Conservation (phyloP, 331 rosid species). For the Cydonia oblonga region DNA sequence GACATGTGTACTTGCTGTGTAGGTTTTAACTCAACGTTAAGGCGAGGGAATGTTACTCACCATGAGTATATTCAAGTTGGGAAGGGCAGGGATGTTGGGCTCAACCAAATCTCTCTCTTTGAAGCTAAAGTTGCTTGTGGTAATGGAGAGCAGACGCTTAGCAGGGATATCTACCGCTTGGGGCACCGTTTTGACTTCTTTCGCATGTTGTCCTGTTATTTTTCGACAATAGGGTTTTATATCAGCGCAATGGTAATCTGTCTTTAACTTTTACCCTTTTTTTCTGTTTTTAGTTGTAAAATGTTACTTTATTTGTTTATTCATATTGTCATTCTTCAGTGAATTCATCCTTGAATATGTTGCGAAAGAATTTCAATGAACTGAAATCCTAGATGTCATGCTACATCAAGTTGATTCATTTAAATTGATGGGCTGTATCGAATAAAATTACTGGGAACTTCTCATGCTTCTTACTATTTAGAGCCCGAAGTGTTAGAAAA, state of each 20-base stretch:
- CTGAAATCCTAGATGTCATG: not conserved
- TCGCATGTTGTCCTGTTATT: constrained; percentile 84
- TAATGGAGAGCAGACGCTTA: constrained; percentile 84
- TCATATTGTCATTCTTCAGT: not conserved
- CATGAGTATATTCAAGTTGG: constrained; percentile 98
- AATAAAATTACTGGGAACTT: not conserved
- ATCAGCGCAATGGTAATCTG: constrained; percentile 68
- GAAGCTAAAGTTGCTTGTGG: constrained; percentile 98
- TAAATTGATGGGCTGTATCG: not conserved
- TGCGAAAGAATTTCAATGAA: not conserved
- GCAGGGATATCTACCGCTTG: constrained; percentile 85
- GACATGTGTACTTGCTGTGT: constrained; percentile 8
- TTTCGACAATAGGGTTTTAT: constrained; percentile 84
- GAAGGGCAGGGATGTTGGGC: constrained; percentile 96
- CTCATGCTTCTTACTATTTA: not conserved
- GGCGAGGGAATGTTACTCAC: constrained; percentile 88
- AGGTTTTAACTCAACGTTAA: constrained; percentile 88
- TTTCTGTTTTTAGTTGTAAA: not conserved
- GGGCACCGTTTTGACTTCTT: constrained; percentile 96
- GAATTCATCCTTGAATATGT: not conserved
- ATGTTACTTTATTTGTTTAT: not conserved
- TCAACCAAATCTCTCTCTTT: constrained; percentile 88
- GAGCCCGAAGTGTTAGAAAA: too few species aligned
- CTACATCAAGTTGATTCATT: not conserved
- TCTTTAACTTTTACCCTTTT: not conserved